These are phyloP conservation scores for Pinus albicaulis DNA, from an alignment of 75 land plant genomes.

Conservation along the genomic window DNA sequence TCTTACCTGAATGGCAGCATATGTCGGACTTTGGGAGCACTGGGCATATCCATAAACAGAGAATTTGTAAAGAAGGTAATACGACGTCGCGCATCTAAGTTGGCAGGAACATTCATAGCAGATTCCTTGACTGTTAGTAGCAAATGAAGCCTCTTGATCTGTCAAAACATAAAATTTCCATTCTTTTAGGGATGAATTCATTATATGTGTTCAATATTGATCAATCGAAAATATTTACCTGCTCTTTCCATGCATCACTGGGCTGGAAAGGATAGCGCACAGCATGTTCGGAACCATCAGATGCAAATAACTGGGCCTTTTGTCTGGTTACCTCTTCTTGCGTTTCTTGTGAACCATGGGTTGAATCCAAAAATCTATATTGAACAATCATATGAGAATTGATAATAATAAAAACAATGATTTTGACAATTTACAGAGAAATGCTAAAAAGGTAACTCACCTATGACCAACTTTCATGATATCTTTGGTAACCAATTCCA, in stretches of 20 bases:
- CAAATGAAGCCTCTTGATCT: slow-evolving; percentile 85
- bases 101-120: slow-evolving; percentile 85
- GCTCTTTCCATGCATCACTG: slow-evolving; percentile 35
- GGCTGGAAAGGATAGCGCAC: neutral
- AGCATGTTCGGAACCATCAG: slow-evolving; percentile 9
- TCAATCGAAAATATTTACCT: slow-evolving; percentile 19
- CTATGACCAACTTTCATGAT: slow-evolving; percentile 56
- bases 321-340: neutral
- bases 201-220: neutral
- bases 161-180: neutral
- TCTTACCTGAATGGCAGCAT: slow-evolving; percentile 94
- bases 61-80: slow-evolving; percentile 95
- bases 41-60: slow-evolving; percentile 96
- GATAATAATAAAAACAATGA: neutral
- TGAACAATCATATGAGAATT: neutral
- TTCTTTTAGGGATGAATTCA: neutral
- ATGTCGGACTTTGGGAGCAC: slow-evolving; percentile 89
- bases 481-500: slow-evolving; percentile 76
- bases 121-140: slow-evolving; percentile 87
- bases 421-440: neutral
- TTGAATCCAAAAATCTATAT: neutral
- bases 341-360: neutral
- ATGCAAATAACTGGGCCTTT: neutral
- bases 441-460: slow-evolving; percentile 14
- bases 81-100: slow-evolving; percentile 91